A percentile compares a stretch with the other conserved stretches of the same genome.
Evolutionary conservation across 2,329 filamentous ascomycete species (phyloP).

Genomic region (Epichloe typhina): DNA sequence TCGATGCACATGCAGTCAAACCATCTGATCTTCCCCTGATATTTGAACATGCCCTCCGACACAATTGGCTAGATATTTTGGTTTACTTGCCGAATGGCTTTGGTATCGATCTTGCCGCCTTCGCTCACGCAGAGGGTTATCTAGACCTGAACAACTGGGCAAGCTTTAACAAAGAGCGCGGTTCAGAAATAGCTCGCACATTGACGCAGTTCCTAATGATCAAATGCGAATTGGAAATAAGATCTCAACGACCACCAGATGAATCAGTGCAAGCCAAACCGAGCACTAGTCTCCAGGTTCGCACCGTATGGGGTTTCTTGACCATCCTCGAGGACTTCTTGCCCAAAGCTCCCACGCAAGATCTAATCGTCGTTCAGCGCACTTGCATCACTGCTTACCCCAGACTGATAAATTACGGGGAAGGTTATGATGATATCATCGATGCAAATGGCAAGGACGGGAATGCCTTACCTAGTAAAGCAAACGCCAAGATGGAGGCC

Average conservation of each 20-base stretch:
- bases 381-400: constrained; percentile 88
- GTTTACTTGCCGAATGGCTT: constrained; percentile 70
- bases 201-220: constrained; percentile 71
- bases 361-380: constrained; percentile 70
- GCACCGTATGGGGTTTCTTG: constrained; percentile 71
- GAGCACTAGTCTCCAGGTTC: constrained; percentile 67
- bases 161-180: constrained; percentile 52
- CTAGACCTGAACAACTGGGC: constrained; percentile 76
- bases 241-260: constrained; percentile 58
- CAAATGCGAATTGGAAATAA: constrained; percentile 70
- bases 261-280: constrained; percentile 40
- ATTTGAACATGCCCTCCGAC: constrained; percentile 56
- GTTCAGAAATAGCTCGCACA: constrained; percentile 53
- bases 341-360: constrained; percentile 44
- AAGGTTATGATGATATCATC: constrained; percentile 84
- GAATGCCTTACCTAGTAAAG: constrained; percentile 66
- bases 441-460: constrained; percentile 69
- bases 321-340: constrained; percentile 63
- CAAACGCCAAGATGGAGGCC: constrained; percentile 89
- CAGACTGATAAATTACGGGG: constrained; percentile 88
- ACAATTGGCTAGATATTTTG: constrained; percentile 74
- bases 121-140: constrained; percentile 68
- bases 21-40: constrained; percentile 33
- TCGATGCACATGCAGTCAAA: constrained; percentile 68
- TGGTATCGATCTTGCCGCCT: constrained; percentile 73